Base-by-base conservation (phyloP, 225 moss, liverwort and hornwort genomes). In the Bryoerythrophyllum caledonicum region DNA sequence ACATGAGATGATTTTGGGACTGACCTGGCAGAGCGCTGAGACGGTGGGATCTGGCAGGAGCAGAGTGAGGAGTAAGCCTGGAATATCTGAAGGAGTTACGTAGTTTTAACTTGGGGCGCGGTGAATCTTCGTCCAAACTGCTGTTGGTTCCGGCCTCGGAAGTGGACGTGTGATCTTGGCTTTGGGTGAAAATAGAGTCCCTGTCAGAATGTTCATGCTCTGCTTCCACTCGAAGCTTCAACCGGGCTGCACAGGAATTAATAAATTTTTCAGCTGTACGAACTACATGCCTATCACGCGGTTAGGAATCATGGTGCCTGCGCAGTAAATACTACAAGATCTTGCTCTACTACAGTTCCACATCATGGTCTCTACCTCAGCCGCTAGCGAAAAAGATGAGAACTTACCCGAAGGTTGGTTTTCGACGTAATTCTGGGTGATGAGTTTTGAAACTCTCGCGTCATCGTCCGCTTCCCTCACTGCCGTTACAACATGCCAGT, bases 81-180 rank as follows among this genome's bases (percentile, higher is more conserved):
- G 88, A 78, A 63, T 82, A 85, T 80, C 70, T 85, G 80, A 88
- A 85, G 60, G 82, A 88, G 14, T 57, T 65, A 8, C 80, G 72
- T 44, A 82, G 85, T 32, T 61, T 80, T 46, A 81, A 16, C 63
- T 79, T 82, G 1, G 79, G 82, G 54, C 85, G 88, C 26, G 88
- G 88, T 57, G 85, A 88, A 41, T 85, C 85, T 79, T 88, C 88
- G 28, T 88, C 88, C 73, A 88, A 76, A 79, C 88, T 85, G 74
- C 88, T 88, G 55, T 74, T 88, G 2, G 88, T 83, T 74, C 88
- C 85, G 62, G 88, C 83, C 79, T 86, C 88, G 32, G 88, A 88
- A 28, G 81, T 83, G 20, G 88, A 88, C 26, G 88, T 88, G 23
- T 88, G 85, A 28, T 88, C 88, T 81, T 83, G 81, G 52, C 88